Evolutionary conservation across 2,329 filamentous ascomycete genomes (phyloP).

Genomic region (Colletotrichum sp.): DNA sequence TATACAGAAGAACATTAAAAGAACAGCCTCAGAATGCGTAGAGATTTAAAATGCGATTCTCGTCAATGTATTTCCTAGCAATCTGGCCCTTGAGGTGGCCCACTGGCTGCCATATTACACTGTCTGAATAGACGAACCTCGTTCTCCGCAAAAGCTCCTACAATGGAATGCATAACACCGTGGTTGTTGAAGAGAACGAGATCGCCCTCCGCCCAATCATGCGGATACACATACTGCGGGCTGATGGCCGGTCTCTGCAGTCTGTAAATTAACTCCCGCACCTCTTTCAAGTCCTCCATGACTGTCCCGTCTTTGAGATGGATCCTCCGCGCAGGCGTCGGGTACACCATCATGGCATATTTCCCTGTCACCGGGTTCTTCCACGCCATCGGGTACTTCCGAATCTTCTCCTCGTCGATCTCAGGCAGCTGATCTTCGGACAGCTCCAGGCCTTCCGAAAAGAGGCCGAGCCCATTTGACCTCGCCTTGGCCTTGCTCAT

Average conservation of each 20-base stretch:
- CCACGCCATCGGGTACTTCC: background rate
- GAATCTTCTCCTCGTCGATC: rapidly evolving
- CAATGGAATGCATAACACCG: background rate
- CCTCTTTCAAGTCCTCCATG: background rate
- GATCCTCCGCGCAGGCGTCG: background rate
- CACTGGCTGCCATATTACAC: background rate
- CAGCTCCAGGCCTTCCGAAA: background rate
- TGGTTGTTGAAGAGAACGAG: background rate
- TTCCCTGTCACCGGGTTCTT: background rate
- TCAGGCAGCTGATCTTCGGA: background rate
- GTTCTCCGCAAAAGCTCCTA: background rate
- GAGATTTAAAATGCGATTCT: background rate
- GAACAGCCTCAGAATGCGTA: background rate
- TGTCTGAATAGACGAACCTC: background rate
- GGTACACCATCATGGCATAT: background rate
- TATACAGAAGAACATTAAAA: background rate
- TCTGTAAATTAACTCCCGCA: background rate
- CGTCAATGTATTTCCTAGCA: background rate
- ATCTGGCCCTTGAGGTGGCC: background rate
- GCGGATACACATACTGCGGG: background rate
- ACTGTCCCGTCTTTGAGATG: background rate
- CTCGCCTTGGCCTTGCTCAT: background rate
- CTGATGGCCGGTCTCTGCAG: background rate
- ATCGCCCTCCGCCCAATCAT: background rate
- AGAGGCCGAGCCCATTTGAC: background rate